phyloP scores from a whole-genome alignment of 352 stramenopile genomes.

The Phytopythium litorale region DNA sequence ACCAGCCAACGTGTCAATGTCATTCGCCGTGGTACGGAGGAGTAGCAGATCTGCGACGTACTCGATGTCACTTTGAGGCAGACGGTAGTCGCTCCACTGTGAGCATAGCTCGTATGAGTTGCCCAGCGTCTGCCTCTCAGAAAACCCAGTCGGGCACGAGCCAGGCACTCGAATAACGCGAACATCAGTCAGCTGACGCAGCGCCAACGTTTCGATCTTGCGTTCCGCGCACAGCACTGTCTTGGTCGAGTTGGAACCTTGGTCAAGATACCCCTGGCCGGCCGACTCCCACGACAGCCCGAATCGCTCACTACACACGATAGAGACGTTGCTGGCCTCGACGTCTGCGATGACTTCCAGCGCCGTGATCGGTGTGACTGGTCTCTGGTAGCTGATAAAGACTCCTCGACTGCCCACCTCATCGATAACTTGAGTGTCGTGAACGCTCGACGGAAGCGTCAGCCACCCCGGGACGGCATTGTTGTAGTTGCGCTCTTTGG shows the following conservation, averaged over 20 bases:
- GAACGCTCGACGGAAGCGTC: neutral
- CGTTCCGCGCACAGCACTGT: neutral
- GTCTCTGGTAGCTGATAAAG: constrained; percentile 2
- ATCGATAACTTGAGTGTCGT: neutral
- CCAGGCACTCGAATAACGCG: neutral
- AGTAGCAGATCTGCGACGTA: neutral
- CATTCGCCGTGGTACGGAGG: neutral
- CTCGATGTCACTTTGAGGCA: neutral
- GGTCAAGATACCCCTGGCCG: neutral
- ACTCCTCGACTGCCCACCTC: neutral
- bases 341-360: neutral
- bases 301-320: neutral
- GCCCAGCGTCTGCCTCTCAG: neutral
- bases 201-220: neutral
- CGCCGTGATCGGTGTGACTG: neutral
- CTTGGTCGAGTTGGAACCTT: neutral
- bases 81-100: neutral
- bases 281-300: neutral
- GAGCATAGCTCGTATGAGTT: neutral
- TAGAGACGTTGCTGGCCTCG: neutral
- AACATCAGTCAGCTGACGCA: neutral
- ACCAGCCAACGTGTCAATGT: neutral
- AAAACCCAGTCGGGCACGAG: neutral
- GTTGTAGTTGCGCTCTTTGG: constrained; percentile 5
- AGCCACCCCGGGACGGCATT: neutral